Conservation (phyloP, 805 yeast genomes). For the Hemisphaericaspora nanyangensis region DNA sequence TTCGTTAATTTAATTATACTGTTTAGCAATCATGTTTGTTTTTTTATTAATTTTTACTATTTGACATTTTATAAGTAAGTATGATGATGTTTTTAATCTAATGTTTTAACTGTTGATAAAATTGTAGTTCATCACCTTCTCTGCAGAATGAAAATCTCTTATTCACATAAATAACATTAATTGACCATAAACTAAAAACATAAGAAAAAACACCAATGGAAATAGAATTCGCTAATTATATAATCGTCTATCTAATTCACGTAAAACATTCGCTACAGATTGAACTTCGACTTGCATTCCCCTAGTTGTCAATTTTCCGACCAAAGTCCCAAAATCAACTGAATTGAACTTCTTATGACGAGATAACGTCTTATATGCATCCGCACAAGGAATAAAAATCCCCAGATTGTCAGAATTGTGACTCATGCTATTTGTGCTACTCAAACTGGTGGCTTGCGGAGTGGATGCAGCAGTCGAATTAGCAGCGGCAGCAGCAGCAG, state of each 20-base stretch:
- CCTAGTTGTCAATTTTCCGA: conserved; percentile 69
- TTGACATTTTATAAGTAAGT: neutral
- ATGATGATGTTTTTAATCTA: neutral
- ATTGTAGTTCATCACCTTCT: too few species aligned
- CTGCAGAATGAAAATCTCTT: too few species aligned
- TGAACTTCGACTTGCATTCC: conserved; percentile 94
- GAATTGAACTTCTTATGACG: conserved; percentile 73
- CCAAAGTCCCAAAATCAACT: conserved; percentile 70
- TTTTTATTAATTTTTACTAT: neutral
- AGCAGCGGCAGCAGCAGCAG: conserved; percentile 15
- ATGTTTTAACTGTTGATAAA: neutral
- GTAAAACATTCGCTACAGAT: conserved; percentile 76
- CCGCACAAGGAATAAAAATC: conserved; percentile 83
- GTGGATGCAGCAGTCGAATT: conserved; percentile 14
- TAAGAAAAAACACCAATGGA: too few species aligned
- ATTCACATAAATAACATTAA: too few species aligned
- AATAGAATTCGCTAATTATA: conserved; percentile 31
- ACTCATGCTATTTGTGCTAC: conserved; percentile 1
- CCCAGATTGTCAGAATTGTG: conserved; percentile 1
- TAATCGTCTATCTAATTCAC: conserved; percentile 73
- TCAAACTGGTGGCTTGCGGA: conserved; percentile 6
- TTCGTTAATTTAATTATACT: neutral
- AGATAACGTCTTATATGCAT: conserved; percentile 83
- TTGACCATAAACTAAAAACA: too few species aligned
- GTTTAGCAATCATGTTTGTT: neutral